Evolutionary conservation across 768 basidiomycete genomes (phyloP).

Genomic region (Phanerochaete sordida): DNA sequence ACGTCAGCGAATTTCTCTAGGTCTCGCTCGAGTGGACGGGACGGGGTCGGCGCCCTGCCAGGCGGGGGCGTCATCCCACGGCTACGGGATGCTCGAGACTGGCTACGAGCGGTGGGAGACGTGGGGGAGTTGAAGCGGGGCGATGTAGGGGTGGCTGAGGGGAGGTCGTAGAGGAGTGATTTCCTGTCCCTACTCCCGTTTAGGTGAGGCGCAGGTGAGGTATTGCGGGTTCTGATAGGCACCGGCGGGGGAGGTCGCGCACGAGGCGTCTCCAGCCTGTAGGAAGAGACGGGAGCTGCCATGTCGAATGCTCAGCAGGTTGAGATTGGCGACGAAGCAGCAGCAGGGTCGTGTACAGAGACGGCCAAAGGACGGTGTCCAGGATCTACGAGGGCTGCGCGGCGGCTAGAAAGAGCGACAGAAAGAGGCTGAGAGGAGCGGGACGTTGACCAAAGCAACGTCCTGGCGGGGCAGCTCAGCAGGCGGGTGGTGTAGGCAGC

Average conservation of each 20-base stretch:
- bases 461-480: neutral
- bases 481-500: neutral
- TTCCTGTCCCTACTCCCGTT: constrained; percentile 39
- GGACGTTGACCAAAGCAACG: constrained; percentile 12
- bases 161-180: constrained; percentile 75
- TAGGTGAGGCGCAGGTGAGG: constrained; percentile 35
- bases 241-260: constrained; percentile 63
- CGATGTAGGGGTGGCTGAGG: constrained; percentile 54
- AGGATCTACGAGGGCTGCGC: constrained; percentile 1
- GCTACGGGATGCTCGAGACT: constrained; percentile 46
- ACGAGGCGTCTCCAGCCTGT: constrained; percentile 62
- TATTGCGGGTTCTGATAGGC: constrained; percentile 42
- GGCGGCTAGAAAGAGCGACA: constrained; percentile 11
- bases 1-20: constrained; percentile 75
- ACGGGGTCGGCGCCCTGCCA: constrained; percentile 63
- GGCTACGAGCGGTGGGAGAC: constrained; percentile 51
- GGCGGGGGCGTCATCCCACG: constrained; percentile 58
- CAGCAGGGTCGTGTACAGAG: neutral
- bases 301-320: neutral
- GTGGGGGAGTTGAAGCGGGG: constrained; percentile 53
- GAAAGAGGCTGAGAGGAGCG: neutral
- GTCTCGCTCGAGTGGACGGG: constrained; percentile 60
- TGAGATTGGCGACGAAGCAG: neutral
- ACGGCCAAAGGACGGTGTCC: constrained; percentile 8
- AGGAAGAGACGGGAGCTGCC: constrained; percentile 39